Conservation (phyloP, 192 early-diverging fungal genomes). For the Umbelopsis sp. region DNA sequence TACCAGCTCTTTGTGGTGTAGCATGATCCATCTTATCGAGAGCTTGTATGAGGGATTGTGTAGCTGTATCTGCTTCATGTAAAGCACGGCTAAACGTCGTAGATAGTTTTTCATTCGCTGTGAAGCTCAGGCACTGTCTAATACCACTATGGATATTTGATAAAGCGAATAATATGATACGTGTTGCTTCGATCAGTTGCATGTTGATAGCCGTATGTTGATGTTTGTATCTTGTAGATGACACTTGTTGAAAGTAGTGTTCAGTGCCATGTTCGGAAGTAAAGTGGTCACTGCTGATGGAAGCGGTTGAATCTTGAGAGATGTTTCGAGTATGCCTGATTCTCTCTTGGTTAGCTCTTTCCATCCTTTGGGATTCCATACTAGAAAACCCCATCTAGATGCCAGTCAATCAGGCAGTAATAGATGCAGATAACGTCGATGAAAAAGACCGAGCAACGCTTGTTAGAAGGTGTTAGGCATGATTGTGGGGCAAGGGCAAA, state of each 20-base stretch:
- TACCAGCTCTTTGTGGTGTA: neutral
- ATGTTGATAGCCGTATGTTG: neutral
- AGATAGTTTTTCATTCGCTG: constrained; percentile 19
- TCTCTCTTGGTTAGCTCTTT: neutral
- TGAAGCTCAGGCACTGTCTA: constrained; percentile 14
- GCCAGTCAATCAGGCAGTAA: too few species aligned
- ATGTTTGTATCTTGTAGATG: neutral
- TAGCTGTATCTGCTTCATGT: neutral
- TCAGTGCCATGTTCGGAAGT: constrained; percentile 16
- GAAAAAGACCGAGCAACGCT: too few species aligned
- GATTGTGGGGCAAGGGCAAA: too few species aligned
- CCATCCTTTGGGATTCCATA: neutral
- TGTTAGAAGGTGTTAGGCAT: too few species aligned
- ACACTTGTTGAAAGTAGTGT: constrained; percentile 14
- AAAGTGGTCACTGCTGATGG: constrained; percentile 2
- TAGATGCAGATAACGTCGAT: too few species aligned
- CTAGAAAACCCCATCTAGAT: too few species aligned
- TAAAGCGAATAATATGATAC: constrained; percentile 20
- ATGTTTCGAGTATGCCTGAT: neutral
- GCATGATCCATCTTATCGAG: constrained; percentile 4
- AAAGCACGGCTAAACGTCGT: constrained; percentile 13
- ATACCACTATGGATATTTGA: constrained; percentile 12
- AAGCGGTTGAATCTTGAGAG: constrained; percentile 6
- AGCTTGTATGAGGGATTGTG: neutral
- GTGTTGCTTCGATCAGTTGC: constrained; percentile 26